Evolutionary conservation across 2,329 filamentous ascomycete species (phyloP).

Genomic region (Rhynchosporium graminicola): DNA sequence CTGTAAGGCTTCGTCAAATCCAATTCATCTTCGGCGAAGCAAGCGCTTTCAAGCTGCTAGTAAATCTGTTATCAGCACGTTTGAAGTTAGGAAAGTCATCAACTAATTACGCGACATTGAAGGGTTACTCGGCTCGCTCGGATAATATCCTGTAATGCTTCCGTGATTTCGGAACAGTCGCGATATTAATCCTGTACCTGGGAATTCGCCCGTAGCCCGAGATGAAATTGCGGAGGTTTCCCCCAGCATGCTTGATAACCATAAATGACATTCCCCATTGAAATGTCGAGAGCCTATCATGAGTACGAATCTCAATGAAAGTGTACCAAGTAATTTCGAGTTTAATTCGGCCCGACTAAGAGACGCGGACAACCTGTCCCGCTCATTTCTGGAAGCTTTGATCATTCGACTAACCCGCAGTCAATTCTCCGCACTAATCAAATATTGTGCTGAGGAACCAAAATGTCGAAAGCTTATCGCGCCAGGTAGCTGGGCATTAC

Average conservation of each 20-base stretch:
- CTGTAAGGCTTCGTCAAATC: conserved; percentile 20
- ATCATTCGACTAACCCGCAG: conserved; percentile 14
- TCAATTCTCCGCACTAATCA: background rate
- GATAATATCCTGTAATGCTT: no score
- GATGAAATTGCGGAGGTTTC: no score
- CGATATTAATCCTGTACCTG: no score
- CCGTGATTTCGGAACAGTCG: no score
- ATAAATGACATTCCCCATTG: background rate
- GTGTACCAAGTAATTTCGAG: conserved; percentile 3
- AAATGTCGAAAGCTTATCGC: conserved; percentile 12
- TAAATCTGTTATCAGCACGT: no score
- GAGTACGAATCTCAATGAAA: conserved; percentile 5
- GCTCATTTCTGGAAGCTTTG: conserved; percentile 29
- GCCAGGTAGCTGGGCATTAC: background rate
- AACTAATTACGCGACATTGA: no score
- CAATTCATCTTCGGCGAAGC: background rate
- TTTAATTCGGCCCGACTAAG: conserved; percentile 15
- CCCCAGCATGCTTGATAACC: background rate
- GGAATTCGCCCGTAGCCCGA: no score
- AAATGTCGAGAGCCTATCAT: conserved; percentile 3
- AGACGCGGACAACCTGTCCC: conserved; percentile 8
- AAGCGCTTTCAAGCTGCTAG: no score
- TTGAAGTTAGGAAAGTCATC: no score
- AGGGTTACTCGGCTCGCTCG: no score
- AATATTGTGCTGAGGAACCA: background rate